Percentiles rank a stretch among this genome's conserved stretches.
Evolutionary conservation across 768 basidiomycete genomes (phyloP).

Genomic region (Mycena albidolilacea): DNA sequence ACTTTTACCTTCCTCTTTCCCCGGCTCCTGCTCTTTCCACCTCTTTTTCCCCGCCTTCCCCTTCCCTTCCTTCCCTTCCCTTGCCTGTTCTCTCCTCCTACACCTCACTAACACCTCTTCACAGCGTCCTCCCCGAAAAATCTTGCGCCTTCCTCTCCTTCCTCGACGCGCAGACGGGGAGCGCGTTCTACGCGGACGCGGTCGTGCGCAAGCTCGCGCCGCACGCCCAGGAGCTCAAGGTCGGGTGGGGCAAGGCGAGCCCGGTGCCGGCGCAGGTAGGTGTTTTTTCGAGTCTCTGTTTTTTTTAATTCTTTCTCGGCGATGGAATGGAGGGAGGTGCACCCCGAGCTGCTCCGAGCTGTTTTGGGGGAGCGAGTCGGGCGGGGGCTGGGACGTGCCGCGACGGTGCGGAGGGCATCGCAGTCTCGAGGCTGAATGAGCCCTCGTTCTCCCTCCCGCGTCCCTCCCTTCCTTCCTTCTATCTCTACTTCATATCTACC

Average conservation of each 20-base stretch:
- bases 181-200: slow-evolving; percentile 97
- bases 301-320: no score
- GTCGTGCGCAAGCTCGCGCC: slow-evolving; percentile 93
- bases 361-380: no score
- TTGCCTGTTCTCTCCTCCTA: neutral
- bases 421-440: no score
- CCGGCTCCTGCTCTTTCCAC: neutral
- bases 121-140: slow-evolving; percentile 92
- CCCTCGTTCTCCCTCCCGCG: no score
- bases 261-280: slow-evolving; percentile 80
- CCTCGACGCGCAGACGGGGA: slow-evolving; percentile 92
- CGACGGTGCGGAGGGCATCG: no score
- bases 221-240: slow-evolving; percentile 97
- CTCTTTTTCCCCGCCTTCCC: slow-evolving; percentile 75
- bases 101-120: slow-evolving; percentile 54
- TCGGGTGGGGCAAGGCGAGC: slow-evolving; percentile 93
- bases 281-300: neutral
- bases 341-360: no score
- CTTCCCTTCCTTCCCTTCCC: neutral
- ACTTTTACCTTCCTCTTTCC: neutral
- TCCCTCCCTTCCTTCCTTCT: neutral
- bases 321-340: no score
- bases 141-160: slow-evolving; percentile 98
- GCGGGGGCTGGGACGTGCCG: no score
- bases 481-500: neutral